Conservation (phyloP, 2,329 filamentous ascomycete genomes). For the Colletotrichum musae region DNA sequence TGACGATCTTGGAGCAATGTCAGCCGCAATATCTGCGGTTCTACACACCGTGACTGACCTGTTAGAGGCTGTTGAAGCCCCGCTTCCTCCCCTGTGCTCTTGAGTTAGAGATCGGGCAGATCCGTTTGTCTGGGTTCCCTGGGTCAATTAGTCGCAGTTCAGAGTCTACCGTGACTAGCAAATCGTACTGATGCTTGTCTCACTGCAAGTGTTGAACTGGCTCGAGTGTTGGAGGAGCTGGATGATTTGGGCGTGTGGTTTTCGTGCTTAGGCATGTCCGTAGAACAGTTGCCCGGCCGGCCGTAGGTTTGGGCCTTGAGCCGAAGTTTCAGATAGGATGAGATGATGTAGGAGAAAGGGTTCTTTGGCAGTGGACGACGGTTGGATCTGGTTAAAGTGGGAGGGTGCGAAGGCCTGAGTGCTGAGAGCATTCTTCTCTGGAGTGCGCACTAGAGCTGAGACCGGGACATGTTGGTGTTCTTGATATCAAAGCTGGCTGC, state of each 20-base stretch:
- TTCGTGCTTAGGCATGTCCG: slow-evolving; percentile 34
- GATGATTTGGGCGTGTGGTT: slow-evolving; percentile 21
- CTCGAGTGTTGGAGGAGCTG: slow-evolving; percentile 29
- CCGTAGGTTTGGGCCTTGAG: slow-evolving; percentile 2
- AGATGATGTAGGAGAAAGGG: background rate
- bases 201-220: slow-evolving; percentile 25
- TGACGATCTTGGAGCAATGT: background rate
- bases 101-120: background rate
- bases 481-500: slow-evolving; percentile 1
- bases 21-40: background rate
- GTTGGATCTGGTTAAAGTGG: background rate
- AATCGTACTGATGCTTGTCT: slow-evolving; percentile 27
- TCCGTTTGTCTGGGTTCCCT: slow-evolving; percentile 24
- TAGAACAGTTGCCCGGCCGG: slow-evolving; percentile 12
- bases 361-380: background rate
- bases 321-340: background rate
- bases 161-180: background rate
- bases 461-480: slow-evolving; percentile 31
- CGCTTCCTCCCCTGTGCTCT: slow-evolving; percentile 17
- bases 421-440: slow-evolving; percentile 27
- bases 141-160: background rate
- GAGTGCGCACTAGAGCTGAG: slow-evolving; percentile 17
- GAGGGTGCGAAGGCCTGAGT: background rate
- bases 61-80: background rate
- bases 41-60: background rate